Evolutionary conservation across 1,284 basidiomycete species (phyloP).

Genomic region (Vanrija sp.): DNA sequence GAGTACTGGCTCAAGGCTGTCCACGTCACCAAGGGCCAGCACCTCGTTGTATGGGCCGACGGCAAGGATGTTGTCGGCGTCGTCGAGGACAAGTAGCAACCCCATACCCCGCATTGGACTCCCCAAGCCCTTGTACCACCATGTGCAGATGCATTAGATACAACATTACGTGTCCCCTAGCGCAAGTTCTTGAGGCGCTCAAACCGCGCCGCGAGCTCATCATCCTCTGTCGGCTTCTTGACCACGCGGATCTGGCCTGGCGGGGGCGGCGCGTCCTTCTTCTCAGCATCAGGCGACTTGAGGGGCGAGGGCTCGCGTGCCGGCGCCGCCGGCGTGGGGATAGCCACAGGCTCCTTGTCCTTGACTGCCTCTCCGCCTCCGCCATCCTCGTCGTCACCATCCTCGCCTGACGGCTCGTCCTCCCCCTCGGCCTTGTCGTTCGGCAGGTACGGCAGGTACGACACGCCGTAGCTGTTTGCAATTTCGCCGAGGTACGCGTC

Average conservation of each 20-base stretch:
- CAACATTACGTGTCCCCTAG: not conserved
- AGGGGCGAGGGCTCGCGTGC: not conserved
- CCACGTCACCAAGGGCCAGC: constrained; percentile 20
- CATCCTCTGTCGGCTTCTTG: constrained; percentile 35
- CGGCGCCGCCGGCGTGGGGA: constrained; percentile 13
- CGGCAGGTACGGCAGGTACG: constrained; percentile 56
- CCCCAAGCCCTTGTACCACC: no score
- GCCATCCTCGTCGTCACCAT: constrained; percentile 23
- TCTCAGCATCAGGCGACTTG: not conserved
- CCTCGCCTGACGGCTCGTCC: not conserved
- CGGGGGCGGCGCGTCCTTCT: constrained; percentile 2
- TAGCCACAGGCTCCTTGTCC: constrained; percentile 26
- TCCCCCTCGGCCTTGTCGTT: constrained; percentile 1
- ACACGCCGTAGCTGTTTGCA: constrained; percentile 76
- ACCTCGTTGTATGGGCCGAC: constrained; percentile 36
- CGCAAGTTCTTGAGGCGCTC: constrained; percentile 38
- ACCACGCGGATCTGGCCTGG: constrained; percentile 1
- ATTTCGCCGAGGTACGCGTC: constrained; percentile 85
- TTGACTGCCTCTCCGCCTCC: constrained; percentile 28
- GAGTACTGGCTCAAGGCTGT: constrained; percentile 40
- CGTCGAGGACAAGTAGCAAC: not conserved
- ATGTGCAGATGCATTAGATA: not conserved
- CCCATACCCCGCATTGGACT: no score
- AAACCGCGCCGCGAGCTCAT: constrained; percentile 43
- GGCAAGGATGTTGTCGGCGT: constrained; percentile 24